phyloP scores from a whole-genome alignment of 2,329 filamentous ascomycete genomes.

The Rutstroemia sp. region DNA sequence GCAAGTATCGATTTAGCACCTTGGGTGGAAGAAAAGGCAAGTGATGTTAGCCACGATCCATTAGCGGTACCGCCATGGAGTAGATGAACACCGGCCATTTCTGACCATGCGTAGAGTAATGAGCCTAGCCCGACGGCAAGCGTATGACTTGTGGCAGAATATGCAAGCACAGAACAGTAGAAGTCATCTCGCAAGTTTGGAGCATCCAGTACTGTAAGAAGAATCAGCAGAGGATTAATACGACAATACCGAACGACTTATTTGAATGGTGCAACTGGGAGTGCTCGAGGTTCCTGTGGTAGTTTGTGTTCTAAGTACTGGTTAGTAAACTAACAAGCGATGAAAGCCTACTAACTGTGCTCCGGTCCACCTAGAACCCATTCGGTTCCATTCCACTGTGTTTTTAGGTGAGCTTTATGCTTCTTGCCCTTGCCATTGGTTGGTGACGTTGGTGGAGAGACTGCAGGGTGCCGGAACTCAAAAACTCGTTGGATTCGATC shows the following conservation, averaged over 20 bases:
- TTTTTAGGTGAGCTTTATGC: slow-evolving; percentile 17
- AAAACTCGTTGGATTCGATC: slow-evolving; percentile 63
- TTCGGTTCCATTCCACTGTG: slow-evolving; percentile 29
- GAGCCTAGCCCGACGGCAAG: slow-evolving; percentile 78
- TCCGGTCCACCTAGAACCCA: slow-evolving; percentile 23
- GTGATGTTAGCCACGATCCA: slow-evolving; percentile 62
- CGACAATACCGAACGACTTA: slow-evolving; percentile 33
- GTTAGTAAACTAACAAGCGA: slow-evolving; percentile 9
- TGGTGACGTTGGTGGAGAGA: slow-evolving; percentile 20
- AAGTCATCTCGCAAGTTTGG: slow-evolving; percentile 88
- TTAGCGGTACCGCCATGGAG: slow-evolving; percentile 42
- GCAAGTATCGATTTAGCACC: slow-evolving; percentile 77
- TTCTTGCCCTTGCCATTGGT: slow-evolving; percentile 20
- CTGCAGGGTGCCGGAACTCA: slow-evolving; percentile 36
- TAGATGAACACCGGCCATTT: slow-evolving; percentile 57
- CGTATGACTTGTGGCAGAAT: slow-evolving; percentile 65
- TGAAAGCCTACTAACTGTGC: slow-evolving; percentile 15
- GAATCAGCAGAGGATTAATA: slow-evolving; percentile 27
- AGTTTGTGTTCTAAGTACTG: slow-evolving; percentile 19
- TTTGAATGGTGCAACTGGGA: slow-evolving; percentile 74
- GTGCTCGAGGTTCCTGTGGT: slow-evolving; percentile 32
- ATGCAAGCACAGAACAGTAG: slow-evolving; percentile 87
- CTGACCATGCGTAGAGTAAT: slow-evolving; percentile 83
- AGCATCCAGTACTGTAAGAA: slow-evolving; percentile 71
- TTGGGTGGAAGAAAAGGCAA: slow-evolving; percentile 79